A percentile compares a stretch with the other conserved stretches of the same genome.
These are phyloP conservation scores for Penicillium decumbens DNA, from an alignment of 2,329 filamentous ascomycete genomes.

Conservation along the genomic window DNA sequence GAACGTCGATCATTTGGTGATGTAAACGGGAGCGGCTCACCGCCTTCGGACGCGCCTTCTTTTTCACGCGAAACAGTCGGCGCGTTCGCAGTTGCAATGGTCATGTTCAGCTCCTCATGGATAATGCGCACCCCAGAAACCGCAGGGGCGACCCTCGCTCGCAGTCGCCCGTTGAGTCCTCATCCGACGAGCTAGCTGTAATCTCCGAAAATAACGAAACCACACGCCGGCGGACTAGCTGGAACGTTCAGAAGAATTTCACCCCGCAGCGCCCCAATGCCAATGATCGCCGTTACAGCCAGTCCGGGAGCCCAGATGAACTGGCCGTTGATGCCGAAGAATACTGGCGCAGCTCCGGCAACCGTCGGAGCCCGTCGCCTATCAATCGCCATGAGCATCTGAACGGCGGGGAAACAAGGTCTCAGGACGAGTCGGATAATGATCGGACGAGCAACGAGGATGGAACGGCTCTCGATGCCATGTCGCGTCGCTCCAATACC, in stretches of 20 bases:
- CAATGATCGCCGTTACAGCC: constrained; percentile 27
- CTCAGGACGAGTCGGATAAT: constrained; percentile 15
- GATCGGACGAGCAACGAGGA: constrained; percentile 18
- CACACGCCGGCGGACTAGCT: constrained; percentile 36
- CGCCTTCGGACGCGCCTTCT: constrained; percentile 19
- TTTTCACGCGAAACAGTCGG: constrained; percentile 6
- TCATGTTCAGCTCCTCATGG: constrained; percentile 20
- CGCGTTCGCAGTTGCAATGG: constrained; percentile 5
- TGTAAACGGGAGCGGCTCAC: constrained; percentile 15
- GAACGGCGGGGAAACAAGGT: constrained; percentile 11
- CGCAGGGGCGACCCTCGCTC: constrained; percentile 30
- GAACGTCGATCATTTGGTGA: constrained; percentile 4
- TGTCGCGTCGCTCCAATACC: constrained; percentile 32
- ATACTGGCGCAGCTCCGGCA: constrained; percentile 32
- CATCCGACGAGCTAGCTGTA: constrained; percentile 39
- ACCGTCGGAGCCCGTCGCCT: constrained; percentile 24
- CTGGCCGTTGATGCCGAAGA: constrained; percentile 37
- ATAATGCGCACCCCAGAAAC: constrained; percentile 24
- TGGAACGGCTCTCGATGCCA: constrained; percentile 13
- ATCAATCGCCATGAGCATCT: constrained; percentile 10
- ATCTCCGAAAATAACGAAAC: constrained; percentile 34
- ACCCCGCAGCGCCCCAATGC: constrained; percentile 28
- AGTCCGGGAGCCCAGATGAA: constrained; percentile 46
- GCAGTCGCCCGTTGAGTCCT: constrained; percentile 32
- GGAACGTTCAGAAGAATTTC: constrained; percentile 30